Percentiles rank a stretch among this genome's conserved stretches.
Conservation (phyloP, 2,329 filamentous ascomycete species). For the Aspergillus texensis region DNA sequence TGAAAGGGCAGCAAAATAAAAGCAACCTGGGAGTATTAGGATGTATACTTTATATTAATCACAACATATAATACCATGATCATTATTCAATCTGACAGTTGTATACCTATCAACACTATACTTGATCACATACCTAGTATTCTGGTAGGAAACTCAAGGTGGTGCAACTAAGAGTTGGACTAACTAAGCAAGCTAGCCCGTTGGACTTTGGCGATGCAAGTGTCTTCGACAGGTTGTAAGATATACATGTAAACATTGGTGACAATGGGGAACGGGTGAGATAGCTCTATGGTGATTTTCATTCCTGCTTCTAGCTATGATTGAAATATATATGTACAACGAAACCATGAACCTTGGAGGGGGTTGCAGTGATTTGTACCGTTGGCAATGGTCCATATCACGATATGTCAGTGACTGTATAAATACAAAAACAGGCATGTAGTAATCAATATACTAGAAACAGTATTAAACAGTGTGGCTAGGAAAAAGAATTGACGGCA, state of each 20-base stretch:
- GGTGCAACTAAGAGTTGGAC: neutral
- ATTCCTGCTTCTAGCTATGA: neutral
- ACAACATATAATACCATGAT: neutral
- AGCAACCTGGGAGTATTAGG: neutral
- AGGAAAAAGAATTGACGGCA: constrained; percentile 1
- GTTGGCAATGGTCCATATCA: neutral
- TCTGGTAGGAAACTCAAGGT: neutral
- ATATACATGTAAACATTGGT: neutral
- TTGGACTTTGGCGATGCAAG: neutral
- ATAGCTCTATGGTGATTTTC: neutral
- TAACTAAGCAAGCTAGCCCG: neutral
- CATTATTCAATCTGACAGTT: neutral
- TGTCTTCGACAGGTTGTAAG: neutral
- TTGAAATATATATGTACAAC: constrained; percentile 12
- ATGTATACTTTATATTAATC: neutral
- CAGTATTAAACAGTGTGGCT: constrained; percentile 16
- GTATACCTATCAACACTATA: neutral
- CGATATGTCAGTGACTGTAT: neutral
- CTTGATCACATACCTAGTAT: neutral
- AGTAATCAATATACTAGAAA: constrained; percentile 14
- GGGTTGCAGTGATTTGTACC: neutral
- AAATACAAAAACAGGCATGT: constrained; percentile 14
- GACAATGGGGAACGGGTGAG: neutral
- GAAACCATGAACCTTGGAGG: neutral
- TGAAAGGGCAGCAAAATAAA: neutral